phyloP scores from a whole-genome alignment of 2,329 filamentous ascomycete genomes.

The Grosmannia huntii region DNA sequence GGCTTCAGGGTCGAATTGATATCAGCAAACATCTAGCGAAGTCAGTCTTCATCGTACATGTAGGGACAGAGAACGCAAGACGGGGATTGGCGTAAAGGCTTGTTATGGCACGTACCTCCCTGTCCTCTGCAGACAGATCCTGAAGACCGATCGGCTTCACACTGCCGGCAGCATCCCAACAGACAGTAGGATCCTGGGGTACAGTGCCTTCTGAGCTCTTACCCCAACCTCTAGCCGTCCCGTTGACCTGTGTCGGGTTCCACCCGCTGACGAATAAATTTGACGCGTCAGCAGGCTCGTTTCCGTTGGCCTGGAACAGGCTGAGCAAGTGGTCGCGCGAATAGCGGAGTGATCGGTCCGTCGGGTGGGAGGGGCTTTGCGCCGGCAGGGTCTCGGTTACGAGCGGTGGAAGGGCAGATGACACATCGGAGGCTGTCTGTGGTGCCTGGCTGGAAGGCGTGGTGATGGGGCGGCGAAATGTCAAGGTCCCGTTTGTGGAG shows the following conservation, averaged over 20 bases:
- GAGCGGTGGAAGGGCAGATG: slow-evolving; percentile 11
- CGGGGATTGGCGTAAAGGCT: neutral
- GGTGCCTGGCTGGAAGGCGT: slow-evolving; percentile 30
- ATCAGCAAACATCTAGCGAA: slow-evolving; percentile 60
- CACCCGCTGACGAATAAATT: slow-evolving; percentile 63
- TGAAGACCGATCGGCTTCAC: slow-evolving; percentile 59
- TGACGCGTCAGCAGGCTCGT: slow-evolving; percentile 40
- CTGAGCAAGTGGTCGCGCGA: slow-evolving; percentile 67
- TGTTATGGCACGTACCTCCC: slow-evolving; percentile 31
- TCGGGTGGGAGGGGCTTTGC: slow-evolving; percentile 27
- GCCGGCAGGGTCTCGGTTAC: slow-evolving; percentile 18
- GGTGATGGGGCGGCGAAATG: slow-evolving; percentile 50
- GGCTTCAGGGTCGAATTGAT: slow-evolving; percentile 93
- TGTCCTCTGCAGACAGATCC: slow-evolving; percentile 53
- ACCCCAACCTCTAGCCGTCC: slow-evolving; percentile 58
- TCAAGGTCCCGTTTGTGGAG: slow-evolving; percentile 49
- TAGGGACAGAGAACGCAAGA: neutral
- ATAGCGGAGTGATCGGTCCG: slow-evolving; percentile 47
- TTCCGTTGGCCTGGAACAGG: slow-evolving; percentile 46
- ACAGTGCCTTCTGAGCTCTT: slow-evolving; percentile 61
- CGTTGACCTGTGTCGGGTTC: slow-evolving; percentile 63
- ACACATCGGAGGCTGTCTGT: slow-evolving; percentile 10
- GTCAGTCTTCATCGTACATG: neutral
- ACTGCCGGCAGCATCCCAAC: slow-evolving; percentile 68
- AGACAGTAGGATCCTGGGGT: slow-evolving; percentile 75